Conservation (phyloP, 345 rosid genomes). For the thale cress (Arabidopsis thaliana) region TAIR10.1 NC_003076.8:2595001-2595500, state of each 20-base stretch:
- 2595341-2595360: slow-evolving; percentile 84
- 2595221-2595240: slow-evolving; percentile 23
- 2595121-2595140: slow-evolving; percentile 69
- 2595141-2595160: slow-evolving; percentile 77
- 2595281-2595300: slow-evolving; percentile 74
- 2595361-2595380: slow-evolving; percentile 75
- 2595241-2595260: slow-evolving; percentile 86
- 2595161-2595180: slow-evolving; percentile 1
- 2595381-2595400: slow-evolving; percentile 95
- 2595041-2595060: slow-evolving; percentile 76
- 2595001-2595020: slow-evolving; percentile 82
- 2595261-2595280: slow-evolving; percentile 95
- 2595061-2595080: slow-evolving; percentile 85
- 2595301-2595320: slow-evolving; percentile 62
- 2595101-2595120: slow-evolving; percentile 69
- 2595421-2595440: slow-evolving; percentile 49
- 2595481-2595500: slow-evolving; percentile 31
- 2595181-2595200: not conserved
- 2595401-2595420: slow-evolving; percentile 79
- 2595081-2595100: slow-evolving; percentile 58
- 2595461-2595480: slow-evolving; percentile 96
- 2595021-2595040: slow-evolving; percentile 76
- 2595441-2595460: slow-evolving; percentile 58
- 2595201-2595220: not conserved
- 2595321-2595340: slow-evolving; percentile 92